These are phyloP conservation scores for Podaxis sp. DNA, from an alignment of 768 basidiomycete species.

Conservation along the genomic window DNA sequence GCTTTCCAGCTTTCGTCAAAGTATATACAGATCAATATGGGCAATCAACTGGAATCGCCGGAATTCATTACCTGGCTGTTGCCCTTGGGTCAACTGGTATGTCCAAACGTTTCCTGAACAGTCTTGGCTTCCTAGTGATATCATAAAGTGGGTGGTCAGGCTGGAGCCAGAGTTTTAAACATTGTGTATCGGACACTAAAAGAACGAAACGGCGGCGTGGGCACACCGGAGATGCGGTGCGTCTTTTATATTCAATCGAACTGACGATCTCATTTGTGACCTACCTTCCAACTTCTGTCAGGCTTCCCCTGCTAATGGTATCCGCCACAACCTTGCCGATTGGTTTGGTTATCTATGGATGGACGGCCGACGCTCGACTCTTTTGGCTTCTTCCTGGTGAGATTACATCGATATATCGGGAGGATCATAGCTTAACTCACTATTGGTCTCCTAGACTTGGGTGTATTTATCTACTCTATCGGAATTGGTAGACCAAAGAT, in stretches of 20 bases:
- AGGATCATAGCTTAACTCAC: background rate
- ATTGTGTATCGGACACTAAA: constrained; percentile 43
- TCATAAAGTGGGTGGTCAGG: constrained; percentile 33
- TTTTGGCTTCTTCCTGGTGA: constrained; percentile 61
- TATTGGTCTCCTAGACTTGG: constrained; percentile 23
- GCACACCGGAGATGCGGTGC: constrained; percentile 53
- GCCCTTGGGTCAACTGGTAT: constrained; percentile 49
- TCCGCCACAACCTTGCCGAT: constrained; percentile 52
- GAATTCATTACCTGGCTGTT: constrained; percentile 62
- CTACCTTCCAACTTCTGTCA: constrained; percentile 10
- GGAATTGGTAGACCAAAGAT: constrained; percentile 38
- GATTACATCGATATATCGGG: constrained; percentile 15
- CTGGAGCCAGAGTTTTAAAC: constrained; percentile 45
- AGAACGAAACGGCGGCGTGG: constrained; percentile 46
- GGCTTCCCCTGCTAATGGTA: constrained; percentile 41
- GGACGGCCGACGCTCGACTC: constrained; percentile 48
- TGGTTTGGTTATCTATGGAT: constrained; percentile 63
- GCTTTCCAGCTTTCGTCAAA: constrained; percentile 45
- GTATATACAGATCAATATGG: constrained; percentile 49
- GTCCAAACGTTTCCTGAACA: constrained; percentile 26
- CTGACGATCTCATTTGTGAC: background rate
- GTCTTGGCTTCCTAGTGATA: background rate
- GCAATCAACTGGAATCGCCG: constrained; percentile 48
- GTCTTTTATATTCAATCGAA: background rate
- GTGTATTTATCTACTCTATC: constrained; percentile 46